Conservation (phyloP, 352 stramenopile genomes). For the Phytophthora parvispora region DNA sequence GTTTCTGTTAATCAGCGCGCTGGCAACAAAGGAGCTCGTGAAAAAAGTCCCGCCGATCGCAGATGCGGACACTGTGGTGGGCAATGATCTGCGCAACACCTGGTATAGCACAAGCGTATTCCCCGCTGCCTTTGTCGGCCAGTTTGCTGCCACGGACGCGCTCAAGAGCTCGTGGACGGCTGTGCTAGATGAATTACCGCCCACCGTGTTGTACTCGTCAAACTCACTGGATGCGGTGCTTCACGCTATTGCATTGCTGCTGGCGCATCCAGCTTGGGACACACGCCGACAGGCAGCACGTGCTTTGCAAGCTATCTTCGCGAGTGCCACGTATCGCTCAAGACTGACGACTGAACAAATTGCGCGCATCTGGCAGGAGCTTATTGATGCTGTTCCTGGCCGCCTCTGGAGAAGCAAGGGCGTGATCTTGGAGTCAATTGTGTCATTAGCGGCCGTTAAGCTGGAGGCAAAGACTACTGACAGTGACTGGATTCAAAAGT, state of each 20-base stretch:
- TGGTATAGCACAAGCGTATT: slow-evolving; percentile 83
- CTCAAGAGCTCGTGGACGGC: slow-evolving; percentile 64
- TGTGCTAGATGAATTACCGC: slow-evolving; percentile 77
- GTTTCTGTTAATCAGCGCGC: slow-evolving; percentile 76
- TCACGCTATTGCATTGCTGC: slow-evolving; percentile 48
- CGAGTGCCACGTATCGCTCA: slow-evolving; percentile 50
- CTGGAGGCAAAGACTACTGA: slow-evolving; percentile 11
- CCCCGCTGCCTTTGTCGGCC: slow-evolving; percentile 77
- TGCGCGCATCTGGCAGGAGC: slow-evolving; percentile 57
- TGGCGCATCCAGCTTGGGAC: slow-evolving; percentile 83
- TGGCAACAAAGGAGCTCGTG: slow-evolving; percentile 77
- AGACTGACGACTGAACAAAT: slow-evolving; percentile 55
- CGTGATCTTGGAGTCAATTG: slow-evolving; percentile 76
- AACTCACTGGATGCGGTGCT: slow-evolving; percentile 60
- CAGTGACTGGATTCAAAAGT: slow-evolving; percentile 26
- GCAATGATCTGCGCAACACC: slow-evolving; percentile 50
- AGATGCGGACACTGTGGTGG: slow-evolving; percentile 42
- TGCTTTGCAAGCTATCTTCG: slow-evolving; percentile 73
- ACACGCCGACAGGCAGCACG: slow-evolving; percentile 72
- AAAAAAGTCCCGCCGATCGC: slow-evolving; percentile 66
- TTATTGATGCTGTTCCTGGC: slow-evolving; percentile 67
- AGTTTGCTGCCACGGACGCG: slow-evolving; percentile 61
- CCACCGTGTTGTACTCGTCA: slow-evolving; percentile 61
- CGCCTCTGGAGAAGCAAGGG: slow-evolving; percentile 84
- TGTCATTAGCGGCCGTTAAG: slow-evolving; percentile 52